Conservation (phyloP, 2,329 filamentous ascomycete species). For the Colletotrichum sp. region DNA sequence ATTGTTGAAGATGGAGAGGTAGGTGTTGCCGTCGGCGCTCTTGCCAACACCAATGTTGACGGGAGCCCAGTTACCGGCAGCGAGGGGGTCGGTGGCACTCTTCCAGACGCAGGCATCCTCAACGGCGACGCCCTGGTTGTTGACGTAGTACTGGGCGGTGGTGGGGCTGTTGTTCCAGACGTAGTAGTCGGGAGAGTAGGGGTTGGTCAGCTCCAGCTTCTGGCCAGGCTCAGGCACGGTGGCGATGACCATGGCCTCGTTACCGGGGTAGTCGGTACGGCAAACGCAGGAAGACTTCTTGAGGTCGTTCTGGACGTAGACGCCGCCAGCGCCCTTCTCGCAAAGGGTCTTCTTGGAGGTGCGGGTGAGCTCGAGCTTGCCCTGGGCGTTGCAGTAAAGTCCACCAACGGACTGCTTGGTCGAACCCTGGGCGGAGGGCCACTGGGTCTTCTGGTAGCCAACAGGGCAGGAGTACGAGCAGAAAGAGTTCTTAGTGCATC, state of each 20-base stretch:
- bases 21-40: conserved; percentile 69
- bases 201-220: conserved; percentile 73
- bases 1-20: conserved; percentile 87
- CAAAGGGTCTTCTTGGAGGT: conserved; percentile 73
- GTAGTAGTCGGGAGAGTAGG: conserved; percentile 76
- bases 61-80: conserved; percentile 85
- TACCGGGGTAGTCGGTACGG: conserved; percentile 96
- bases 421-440: conserved; percentile 78
- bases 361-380: conserved; percentile 81
- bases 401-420: conserved; percentile 89
- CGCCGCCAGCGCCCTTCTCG: conserved; percentile 70
- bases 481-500: conserved; percentile 69
- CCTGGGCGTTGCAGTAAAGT: conserved; percentile 75
- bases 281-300: conserved; percentile 73
- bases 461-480: conserved; percentile 94
- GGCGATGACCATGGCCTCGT: conserved; percentile 86
- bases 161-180: conserved; percentile 76
- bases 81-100: conserved; percentile 51
- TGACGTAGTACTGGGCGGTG: conserved; percentile 96
- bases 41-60: conserved; percentile 84
- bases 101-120: conserved; percentile 80
- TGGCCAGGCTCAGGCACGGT: conserved; percentile 66
- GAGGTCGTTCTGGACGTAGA: conserved; percentile 80
- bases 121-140: conserved; percentile 74
- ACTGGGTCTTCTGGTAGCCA: conserved; percentile 92